Base-by-base conservation (phyloP, 192 early-diverging fungal genomes). In the Entomortierella beljakovae region DNA sequence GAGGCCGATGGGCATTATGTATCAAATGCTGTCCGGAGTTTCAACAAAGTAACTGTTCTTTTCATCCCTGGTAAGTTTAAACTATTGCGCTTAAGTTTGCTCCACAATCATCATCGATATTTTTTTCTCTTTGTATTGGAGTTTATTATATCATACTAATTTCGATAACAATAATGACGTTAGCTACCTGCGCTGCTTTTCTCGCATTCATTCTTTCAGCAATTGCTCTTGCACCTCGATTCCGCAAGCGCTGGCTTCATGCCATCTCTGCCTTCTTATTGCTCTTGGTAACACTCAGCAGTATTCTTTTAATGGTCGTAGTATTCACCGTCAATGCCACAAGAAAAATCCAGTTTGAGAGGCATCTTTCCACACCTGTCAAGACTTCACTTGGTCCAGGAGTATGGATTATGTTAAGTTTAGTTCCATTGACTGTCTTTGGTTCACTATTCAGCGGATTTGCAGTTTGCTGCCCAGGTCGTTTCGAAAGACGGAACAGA, bases 161-260 rank as follows among this genome's bases (percentile, higher is more conserved):
- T n/a, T n/a, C n/a, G n/a, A n/a, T n/a, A n/a, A n/a, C n/a, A n/a
- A n/a, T n/a, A n/a, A n/a, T n/a, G n/a, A n/a, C n/a, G n/a, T n/a
- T 23, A 77, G 74, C 66, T 9, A 69, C 74, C 11, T 69, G 74
- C 15, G 22, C 69, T 3, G 66, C 74, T 46, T 69, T 69, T 26
- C 18, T 77, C 4, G 61, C 74, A 6, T 48, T 77, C 54, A 2
- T 69, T 5, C 28, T 77, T 10, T 69, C 74, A 23, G 61, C 68
- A 20, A 29, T 69, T 1, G 60, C 66, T 3, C 55, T 77, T 0
- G 51, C 23, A 13, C 74, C 74, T 0, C 53, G 61, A 1, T 59
- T 77, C 66, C 65, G 74, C 1, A 77, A 63, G 33, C 65, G 74
- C 15, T 67, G 74, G 74, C 34, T 69, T 42, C 65, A 69, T 35